Conservation (phyloP, 176 grass and related monocot species). For the Thinopyrum elongatum region DNA sequence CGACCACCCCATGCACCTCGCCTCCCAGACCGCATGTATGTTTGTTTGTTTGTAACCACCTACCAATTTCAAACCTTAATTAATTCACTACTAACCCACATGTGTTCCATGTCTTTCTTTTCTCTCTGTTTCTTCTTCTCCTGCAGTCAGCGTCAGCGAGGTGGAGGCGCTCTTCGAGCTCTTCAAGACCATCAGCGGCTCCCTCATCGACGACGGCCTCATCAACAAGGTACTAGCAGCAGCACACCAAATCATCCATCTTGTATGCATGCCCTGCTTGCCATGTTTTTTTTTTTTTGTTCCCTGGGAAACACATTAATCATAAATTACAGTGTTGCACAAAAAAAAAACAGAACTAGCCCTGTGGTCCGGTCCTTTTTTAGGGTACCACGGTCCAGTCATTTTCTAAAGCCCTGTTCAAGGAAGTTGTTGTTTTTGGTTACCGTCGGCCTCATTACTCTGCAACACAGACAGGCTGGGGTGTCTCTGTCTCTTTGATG, state of each 20-base stretch:
- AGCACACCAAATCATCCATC: neutral
- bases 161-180: slow-evolving; percentile 86
- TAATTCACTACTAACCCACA: neutral
- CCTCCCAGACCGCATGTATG: slow-evolving; percentile 57
- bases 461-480: neutral
- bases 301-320: no score
- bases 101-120: neutral
- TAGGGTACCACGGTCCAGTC: no score
- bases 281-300: no score
- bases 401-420: neutral
- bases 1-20: slow-evolving; percentile 63
- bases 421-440: neutral
- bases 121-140: neutral
- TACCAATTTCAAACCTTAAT: neutral
- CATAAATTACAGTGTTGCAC: no score
- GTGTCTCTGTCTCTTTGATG: neutral
- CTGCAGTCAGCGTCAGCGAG: slow-evolving; percentile 78
- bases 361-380: no score
- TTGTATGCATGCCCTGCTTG: no score
- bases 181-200: slow-evolving; percentile 87
- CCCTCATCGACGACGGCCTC: slow-evolving; percentile 73
- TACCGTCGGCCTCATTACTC: neutral
- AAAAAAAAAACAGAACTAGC: no score
- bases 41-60: no score
- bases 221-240: slow-evolving; percentile 64